Evolutionary conservation across 2,329 filamentous ascomycete genomes (phyloP), one percentile per base, ranked within the genome.

Genomic region (Pezicula neosporulosa): DNA sequence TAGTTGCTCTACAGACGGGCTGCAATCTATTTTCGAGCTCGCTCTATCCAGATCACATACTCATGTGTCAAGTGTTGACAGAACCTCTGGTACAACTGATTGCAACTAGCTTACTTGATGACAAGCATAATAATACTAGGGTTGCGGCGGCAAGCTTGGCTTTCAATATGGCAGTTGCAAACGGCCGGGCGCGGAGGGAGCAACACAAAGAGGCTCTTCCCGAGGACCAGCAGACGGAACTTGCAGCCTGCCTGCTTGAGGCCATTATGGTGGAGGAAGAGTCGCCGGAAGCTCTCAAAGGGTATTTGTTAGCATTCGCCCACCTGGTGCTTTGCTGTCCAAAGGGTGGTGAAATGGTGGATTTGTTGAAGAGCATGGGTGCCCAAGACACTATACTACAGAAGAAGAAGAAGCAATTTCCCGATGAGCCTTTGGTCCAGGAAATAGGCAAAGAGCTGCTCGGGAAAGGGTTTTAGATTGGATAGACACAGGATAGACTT

Each of bases 1-100:
- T 97, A 2, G 89, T 96, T 15, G 87, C 90, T 0, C 71, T 96
- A 19, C 92, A 97, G 60, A 79, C 93, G 63, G 79, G 83, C 1
- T 95, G 90, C 71, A 97, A 96, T 63, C 75, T 96, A 39, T 96
- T 96, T 71, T 85, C 82, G 0, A 86, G 86, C 1, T 79, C 82
- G 0, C 74, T 96, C 0, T 95, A 87, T 62, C 75, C 83, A 1
- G 77, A 82, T 2, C 78, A 85, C 55, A 74, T 92, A 8, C 72
- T 88, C 6, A 67, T 71, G 2, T 71, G 79, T 41, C 68, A 70
- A 1, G 48, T 60, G 19, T 68, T 91, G 46, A 79, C 83, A 6
- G 66, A 72, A 2, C 75, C 82, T 0, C 72, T 93, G 27, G 83
- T 88, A 1, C 75, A 81, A 53, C 77, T 97, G 13, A 78, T 94